A percentile compares a stretch with the other conserved stretches of the same genome.
Conservation (phyloP, 2,329 filamentous ascomycete genomes). For the Aspergillus piperis region DNA sequence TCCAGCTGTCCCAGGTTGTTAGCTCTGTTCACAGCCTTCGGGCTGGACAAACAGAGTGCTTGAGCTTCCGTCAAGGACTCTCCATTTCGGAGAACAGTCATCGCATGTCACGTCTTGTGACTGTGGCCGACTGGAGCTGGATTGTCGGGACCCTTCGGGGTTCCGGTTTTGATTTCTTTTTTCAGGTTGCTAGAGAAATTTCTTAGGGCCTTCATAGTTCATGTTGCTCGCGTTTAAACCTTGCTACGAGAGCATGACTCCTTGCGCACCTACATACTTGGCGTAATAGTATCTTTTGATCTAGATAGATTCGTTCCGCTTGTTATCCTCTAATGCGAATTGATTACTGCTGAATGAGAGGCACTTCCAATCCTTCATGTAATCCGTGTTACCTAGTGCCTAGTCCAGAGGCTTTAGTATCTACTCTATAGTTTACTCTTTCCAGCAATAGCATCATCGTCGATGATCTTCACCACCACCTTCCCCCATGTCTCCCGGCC, state of each 20-base stretch:
- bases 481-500: slow-evolving; percentile 90
- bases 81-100: slow-evolving; percentile 38
- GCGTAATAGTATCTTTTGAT: background rate
- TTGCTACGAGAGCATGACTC: slow-evolving; percentile 49
- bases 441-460: slow-evolving; percentile 59
- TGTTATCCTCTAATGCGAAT: background rate
- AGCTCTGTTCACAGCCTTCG: slow-evolving; percentile 1
- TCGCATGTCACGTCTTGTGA: slow-evolving; percentile 45
- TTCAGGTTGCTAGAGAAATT: slow-evolving; percentile 41
- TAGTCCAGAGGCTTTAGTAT: background rate
- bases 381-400: background rate
- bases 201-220: slow-evolving; percentile 50
- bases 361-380: background rate
- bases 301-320: background rate
- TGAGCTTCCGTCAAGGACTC: slow-evolving; percentile 29
- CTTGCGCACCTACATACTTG: slow-evolving; percentile 45
- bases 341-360: background rate
- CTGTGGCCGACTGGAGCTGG: slow-evolving; percentile 45
- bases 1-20: slow-evolving; percentile 38
- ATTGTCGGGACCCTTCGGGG: slow-evolving; percentile 26
- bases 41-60: slow-evolving; percentile 10
- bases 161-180: slow-evolving; percentile 8
- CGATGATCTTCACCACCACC: slow-evolving; percentile 83
- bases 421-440: slow-evolving; percentile 44
- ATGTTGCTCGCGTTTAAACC: slow-evolving; percentile 37